Evolutionary conservation across 2,329 filamentous ascomycete species (phyloP).

Genomic region (Neurospora sp.): DNA sequence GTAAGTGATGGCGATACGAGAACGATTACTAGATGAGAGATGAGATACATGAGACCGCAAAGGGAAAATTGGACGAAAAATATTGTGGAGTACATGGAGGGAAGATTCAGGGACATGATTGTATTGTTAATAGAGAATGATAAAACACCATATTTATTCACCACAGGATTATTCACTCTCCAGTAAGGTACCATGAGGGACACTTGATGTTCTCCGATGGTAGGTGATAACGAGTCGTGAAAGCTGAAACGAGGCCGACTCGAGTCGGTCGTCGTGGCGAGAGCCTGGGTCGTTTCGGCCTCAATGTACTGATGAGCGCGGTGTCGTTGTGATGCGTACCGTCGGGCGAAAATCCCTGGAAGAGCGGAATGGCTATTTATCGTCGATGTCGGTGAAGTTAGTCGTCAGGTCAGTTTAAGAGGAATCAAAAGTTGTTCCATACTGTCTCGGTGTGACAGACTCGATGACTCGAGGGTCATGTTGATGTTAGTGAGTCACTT

Average conservation of each 20-base stretch:
- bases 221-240: background rate
- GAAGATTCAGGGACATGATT: background rate
- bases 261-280: background rate
- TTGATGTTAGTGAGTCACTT: slow-evolving; percentile 2
- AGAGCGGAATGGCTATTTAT: background rate
- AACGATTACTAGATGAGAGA: background rate
- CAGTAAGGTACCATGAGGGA: background rate
- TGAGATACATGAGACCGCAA: background rate
- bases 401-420: background rate
- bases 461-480: background rate
- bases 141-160: background rate
- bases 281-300: background rate
- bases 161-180: background rate
- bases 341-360: background rate
- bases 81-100: background rate
- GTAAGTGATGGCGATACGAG: background rate
- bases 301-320: background rate
- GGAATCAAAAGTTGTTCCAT: background rate
- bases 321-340: background rate
- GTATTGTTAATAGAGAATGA: background rate
- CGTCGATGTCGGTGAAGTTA: background rate
- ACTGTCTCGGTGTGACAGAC: background rate
- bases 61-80: background rate
- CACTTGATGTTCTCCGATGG: background rate
- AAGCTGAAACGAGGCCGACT: background rate